Conservation (phyloP, 176 grass and related monocot genomes). For the Cenchrus purpureus region DNA sequence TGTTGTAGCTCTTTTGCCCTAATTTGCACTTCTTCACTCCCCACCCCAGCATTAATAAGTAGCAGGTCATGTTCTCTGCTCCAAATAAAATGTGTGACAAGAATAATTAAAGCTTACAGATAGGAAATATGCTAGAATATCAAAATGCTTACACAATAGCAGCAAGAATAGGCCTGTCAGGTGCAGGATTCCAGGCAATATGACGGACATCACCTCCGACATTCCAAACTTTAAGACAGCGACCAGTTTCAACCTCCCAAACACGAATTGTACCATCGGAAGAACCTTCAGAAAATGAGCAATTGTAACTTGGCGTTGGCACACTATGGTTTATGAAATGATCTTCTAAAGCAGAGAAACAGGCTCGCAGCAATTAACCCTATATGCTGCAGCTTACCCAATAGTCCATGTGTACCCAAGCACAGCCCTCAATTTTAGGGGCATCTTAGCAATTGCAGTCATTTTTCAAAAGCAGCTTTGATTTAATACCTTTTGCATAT, state of each 20-base stretch:
- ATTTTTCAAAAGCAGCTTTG: background rate
- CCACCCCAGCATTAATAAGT: conserved; percentile 75
- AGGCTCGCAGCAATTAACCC: background rate
- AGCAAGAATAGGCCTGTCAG: conserved; percentile 77
- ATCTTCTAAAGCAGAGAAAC: background rate
- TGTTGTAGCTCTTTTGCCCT: conserved; percentile 73
- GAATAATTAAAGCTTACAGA: conserved; percentile 27
- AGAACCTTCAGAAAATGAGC: conserved; percentile 63
- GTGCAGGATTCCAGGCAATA: conserved; percentile 89
- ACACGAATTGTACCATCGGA: conserved; percentile 83
- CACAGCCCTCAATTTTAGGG: background rate
- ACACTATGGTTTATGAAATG: conserved; percentile 13
- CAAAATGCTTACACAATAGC: conserved; percentile 67
- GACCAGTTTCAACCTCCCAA: conserved; percentile 97
- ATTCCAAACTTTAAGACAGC: conserved; percentile 80
- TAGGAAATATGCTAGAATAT: conserved; percentile 24
- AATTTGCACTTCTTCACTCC: conserved; percentile 72
- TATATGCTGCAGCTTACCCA: background rate
- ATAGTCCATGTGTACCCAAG: background rate
- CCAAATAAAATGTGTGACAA: conserved; percentile 40
- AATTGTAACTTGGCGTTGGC: conserved; percentile 13
- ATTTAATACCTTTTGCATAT: conserved; percentile 23
- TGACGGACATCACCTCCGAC: conserved; percentile 67
- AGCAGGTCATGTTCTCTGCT: conserved; percentile 78
- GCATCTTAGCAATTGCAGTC: background rate